phyloP scores from a whole-genome alignment of 495 filamentous ascomycete species.

The Penicillium crystallinum region DNA sequence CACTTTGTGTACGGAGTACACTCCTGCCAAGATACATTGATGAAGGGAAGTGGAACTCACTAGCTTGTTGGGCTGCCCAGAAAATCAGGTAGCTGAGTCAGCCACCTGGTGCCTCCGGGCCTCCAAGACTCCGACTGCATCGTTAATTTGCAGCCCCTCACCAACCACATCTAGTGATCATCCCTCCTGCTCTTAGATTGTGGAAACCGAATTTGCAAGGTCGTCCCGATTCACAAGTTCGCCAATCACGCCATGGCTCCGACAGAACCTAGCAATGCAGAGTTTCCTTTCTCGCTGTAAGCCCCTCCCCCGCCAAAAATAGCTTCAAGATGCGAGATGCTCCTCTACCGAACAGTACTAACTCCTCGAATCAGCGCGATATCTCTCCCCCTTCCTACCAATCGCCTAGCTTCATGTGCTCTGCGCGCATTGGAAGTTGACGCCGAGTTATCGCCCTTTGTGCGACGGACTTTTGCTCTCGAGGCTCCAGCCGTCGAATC shows the following conservation, averaged over 20 bases:
- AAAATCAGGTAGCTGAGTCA: background rate
- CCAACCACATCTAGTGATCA: background rate
- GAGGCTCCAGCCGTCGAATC: slow-evolving; percentile 23
- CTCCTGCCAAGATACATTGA: background rate
- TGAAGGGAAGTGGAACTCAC: background rate
- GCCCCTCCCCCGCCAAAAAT: slow-evolving; percentile 13
- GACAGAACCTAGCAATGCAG: slow-evolving; percentile 35
- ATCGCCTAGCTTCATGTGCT: slow-evolving; percentile 72
- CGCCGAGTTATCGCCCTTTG: slow-evolving; percentile 77
- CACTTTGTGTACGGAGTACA: background rate
- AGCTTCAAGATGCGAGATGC: background rate
- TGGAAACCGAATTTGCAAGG: background rate
- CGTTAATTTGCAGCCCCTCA: background rate
- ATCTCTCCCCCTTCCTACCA: slow-evolving; percentile 75
- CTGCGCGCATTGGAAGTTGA: slow-evolving; percentile 77
- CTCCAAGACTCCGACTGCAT: background rate
- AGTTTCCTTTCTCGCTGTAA: slow-evolving; percentile 72
- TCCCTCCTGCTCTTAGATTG: background rate
- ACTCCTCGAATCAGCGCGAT: slow-evolving; percentile 53
- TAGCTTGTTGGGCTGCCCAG: background rate
- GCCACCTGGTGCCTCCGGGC: background rate
- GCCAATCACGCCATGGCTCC: slow-evolving; percentile 14
- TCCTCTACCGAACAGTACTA: background rate
- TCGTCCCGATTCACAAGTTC: background rate
- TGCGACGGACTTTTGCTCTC: slow-evolving; percentile 65